phyloP scores from a whole-genome alignment of 352 stramenopile genomes.

The Phytophthora megakarya region DNA sequence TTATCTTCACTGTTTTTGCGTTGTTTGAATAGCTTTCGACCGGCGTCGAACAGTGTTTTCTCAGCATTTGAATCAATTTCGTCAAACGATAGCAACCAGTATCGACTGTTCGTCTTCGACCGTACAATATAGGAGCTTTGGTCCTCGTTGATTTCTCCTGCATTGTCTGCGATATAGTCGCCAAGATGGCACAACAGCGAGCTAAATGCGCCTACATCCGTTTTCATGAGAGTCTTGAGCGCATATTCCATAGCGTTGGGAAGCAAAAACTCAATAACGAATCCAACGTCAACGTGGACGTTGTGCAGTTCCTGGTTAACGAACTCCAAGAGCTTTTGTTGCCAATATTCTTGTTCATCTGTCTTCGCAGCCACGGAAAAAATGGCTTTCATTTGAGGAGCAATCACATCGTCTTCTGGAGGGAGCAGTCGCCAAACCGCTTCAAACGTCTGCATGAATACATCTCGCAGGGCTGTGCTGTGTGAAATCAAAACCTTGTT shows the following conservation, averaged over 20 bases:
- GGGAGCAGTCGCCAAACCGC: slow-evolving; percentile 72
- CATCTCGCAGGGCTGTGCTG: slow-evolving; percentile 44
- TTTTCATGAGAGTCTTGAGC: slow-evolving; percentile 48
- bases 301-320: slow-evolving; percentile 58
- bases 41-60: slow-evolving; percentile 39
- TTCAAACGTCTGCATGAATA: slow-evolving; percentile 61
- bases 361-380: slow-evolving; percentile 39
- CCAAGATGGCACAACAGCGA: slow-evolving; percentile 60
- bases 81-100: slow-evolving; percentile 35
- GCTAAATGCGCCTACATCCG: slow-evolving; percentile 51
- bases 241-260: slow-evolving; percentile 60
- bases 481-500: slow-evolving; percentile 50
- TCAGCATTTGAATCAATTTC: slow-evolving; percentile 31
- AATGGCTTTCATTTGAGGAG: slow-evolving; percentile 48
- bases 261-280: slow-evolving; percentile 62
- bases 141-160: slow-evolving; percentile 47
- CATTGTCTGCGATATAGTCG: slow-evolving; percentile 51
- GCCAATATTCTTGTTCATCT: slow-evolving; percentile 50
- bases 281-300: slow-evolving; percentile 49
- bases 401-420: slow-evolving; percentile 37
- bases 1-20: slow-evolving; percentile 10
- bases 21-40: slow-evolving; percentile 29
- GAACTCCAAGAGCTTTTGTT: slow-evolving; percentile 53
- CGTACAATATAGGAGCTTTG: slow-evolving; percentile 53
- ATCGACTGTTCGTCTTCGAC: slow-evolving; percentile 30